Evolutionary conservation across 805 yeast species (phyloP).

Genomic region (Torulaspora delbrueckii): DNA sequence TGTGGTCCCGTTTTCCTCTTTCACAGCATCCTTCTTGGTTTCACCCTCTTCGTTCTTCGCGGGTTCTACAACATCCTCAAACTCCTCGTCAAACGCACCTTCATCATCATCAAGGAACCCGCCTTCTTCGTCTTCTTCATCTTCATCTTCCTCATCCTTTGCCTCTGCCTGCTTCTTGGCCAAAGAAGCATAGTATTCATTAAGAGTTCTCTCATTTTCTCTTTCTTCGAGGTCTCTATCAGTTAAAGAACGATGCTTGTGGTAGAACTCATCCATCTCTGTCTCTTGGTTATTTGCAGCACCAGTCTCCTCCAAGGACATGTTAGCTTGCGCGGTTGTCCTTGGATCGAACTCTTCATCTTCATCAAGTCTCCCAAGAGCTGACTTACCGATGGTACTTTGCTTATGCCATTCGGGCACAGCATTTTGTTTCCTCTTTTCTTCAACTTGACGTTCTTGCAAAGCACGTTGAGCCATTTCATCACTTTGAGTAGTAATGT

Average conservation of each 20-base stretch:
- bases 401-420: constrained; percentile 95
- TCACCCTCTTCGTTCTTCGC: constrained; percentile 12
- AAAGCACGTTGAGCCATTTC: constrained; percentile 65
- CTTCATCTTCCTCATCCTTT: constrained; percentile 50
- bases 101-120: constrained; percentile 27
- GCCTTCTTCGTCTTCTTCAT: constrained; percentile 44
- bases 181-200: constrained; percentile 72
- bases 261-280: constrained; percentile 19
- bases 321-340: constrained; percentile 22
- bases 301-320: constrained; percentile 17
- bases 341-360: constrained; percentile 41
- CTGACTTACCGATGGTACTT: constrained; percentile 75
- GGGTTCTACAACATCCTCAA: constrained; percentile 24
- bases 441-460: constrained; percentile 59
- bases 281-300: constrained; percentile 6
- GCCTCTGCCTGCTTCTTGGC: constrained; percentile 64
- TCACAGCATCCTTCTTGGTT: constrained; percentile 3
- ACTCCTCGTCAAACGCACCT: constrained; percentile 20
- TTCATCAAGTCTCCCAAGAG: constrained; percentile 50
- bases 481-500: constrained; percentile 80
- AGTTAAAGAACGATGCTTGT: constrained; percentile 22
- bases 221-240: constrained; percentile 48
- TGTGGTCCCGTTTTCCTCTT: background rate
- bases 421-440: constrained; percentile 83
- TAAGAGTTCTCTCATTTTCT: constrained; percentile 66